A percentile compares a stretch with the other conserved stretches of the same genome.
Conservation (phyloP, 495 filamentous ascomycete species). For the Penicillium egyptiacum region DNA sequence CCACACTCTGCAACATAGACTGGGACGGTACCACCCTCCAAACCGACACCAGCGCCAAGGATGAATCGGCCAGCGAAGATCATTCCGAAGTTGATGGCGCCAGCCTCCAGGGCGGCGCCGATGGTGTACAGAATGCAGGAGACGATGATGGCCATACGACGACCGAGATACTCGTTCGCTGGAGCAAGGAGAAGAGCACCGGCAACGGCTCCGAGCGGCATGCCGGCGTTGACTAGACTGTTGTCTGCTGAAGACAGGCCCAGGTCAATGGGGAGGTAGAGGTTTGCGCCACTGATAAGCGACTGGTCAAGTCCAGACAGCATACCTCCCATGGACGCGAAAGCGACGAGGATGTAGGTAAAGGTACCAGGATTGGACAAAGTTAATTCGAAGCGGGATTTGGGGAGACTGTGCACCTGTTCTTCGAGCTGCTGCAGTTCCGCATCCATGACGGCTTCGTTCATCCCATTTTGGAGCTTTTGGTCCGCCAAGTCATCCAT, state of each 20-base stretch:
- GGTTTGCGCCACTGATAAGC: conserved; percentile 59
- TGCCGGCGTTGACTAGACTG: conserved; percentile 57
- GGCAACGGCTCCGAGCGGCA: conserved; percentile 60
- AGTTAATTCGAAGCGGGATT: conserved; percentile 31
- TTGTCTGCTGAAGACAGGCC: conserved; percentile 43
- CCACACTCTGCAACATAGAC: conserved; percentile 54
- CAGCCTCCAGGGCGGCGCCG: conserved; percentile 59
- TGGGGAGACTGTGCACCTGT: conserved; percentile 29
- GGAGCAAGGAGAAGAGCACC: conserved; percentile 60
- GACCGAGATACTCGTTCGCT: conserved; percentile 56
- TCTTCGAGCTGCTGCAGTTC: conserved; percentile 38
- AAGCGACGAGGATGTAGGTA: conserved; percentile 60
- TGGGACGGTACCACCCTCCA: conserved; percentile 61
- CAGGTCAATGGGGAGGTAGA: conserved; percentile 53
- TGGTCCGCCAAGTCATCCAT: conserved; percentile 31
- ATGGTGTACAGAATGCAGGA: conserved; percentile 58
- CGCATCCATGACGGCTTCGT: conserved; percentile 40
- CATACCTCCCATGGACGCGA: conserved; percentile 62
- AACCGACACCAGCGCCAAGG: conserved; percentile 58
- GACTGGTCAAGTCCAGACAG: conserved; percentile 64
- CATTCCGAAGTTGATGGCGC: conserved; percentile 59
- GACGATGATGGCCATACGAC: conserved; percentile 59
- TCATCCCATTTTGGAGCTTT: conserved; percentile 26
- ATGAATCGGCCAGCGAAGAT: conserved; percentile 60
- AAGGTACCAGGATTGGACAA: conserved; percentile 46